Evolutionary conservation across 306 rosid species (phyloP), one percentile per base, ranked within the genome.

Genomic region (Sicyos edulis): DNA sequence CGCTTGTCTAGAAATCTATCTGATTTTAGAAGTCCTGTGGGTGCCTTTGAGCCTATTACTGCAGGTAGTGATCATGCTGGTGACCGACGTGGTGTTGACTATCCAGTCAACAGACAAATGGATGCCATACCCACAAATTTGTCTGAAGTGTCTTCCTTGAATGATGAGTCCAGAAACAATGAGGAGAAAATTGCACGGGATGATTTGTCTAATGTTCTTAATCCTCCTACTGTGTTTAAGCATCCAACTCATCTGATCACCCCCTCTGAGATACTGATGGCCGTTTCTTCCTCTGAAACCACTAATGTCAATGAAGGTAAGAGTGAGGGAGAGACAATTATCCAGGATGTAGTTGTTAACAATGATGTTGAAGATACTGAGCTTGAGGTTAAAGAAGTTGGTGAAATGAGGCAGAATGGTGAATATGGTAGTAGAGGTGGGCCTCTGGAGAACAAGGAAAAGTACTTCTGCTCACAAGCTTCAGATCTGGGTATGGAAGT

Each of bases 401-500:
- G 91, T 79, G 96, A 91, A 84, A 70, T 85, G 70, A 80, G 85
- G 76, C 92, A 85, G 74, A 84, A 56, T 37, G 82, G 82, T 73
- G 96, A 88, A 69, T 85, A 78, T 79, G 82, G 82, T 34, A 73
- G 73, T 56, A 93, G 78, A 65, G 87, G 84, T 67, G 86, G 83
- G 78, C 77, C 84, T 44, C 88, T 84, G 29, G 95, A 86, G 59
- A 76, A 74, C 70, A 95, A 80, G 78, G 97, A 89, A 72, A 91
- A 86, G 74, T 77, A 66, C 60, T 95, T 91, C 79, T 89, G 95
- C 85, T 91, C 99, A 22, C 99, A 95, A 79, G 95, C 95, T 9
- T 91, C 99, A 13, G 97, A 91, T 89, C 97, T 95, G 78, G 97
- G 99, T 73, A 85, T 89, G 76, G 96, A 88, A 79, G 85, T 95